phyloP scores from a whole-genome alignment of 1,284 basidiomycete genomes.

The Phlebopus sp. region DNA sequence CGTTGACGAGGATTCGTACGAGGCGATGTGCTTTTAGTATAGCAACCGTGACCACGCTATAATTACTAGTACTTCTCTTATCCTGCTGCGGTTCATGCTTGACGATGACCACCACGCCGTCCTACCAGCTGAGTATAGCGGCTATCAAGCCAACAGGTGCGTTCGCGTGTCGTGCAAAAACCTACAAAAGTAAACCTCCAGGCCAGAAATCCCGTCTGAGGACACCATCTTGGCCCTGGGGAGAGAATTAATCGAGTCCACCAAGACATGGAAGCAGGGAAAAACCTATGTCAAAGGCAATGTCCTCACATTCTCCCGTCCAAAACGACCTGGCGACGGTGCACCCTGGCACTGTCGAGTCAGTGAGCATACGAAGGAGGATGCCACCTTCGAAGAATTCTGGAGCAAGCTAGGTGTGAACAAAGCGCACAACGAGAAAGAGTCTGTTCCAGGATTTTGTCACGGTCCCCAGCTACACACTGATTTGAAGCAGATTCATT shows the following conservation, averaged over 20 bases:
- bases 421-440: slow-evolving; percentile 65
- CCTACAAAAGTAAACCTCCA: not conserved
- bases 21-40: slow-evolving; percentile 8
- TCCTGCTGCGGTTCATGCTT: not conserved
- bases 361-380: slow-evolving; percentile 61
- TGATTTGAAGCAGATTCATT: slow-evolving; percentile 49
- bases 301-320: slow-evolving; percentile 53
- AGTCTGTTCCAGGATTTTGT: slow-evolving; percentile 38
- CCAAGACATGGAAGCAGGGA: slow-evolving; percentile 60
- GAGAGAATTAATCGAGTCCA: slow-evolving; percentile 52
- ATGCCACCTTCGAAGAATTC: slow-evolving; percentile 67
- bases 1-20: not conserved
- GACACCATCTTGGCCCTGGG: slow-evolving; percentile 53
- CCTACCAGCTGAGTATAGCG: slow-evolving; percentile 41
- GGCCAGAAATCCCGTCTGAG: slow-evolving; percentile 57
- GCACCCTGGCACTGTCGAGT: slow-evolving; percentile 65
- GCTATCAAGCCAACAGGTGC: slow-evolving; percentile 44
- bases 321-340: slow-evolving; percentile 51
- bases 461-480: slow-evolving; percentile 1
- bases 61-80: slow-evolving; percentile 14
- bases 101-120: slow-evolving; percentile 26
- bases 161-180: slow-evolving; percentile 6
- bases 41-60: slow-evolving; percentile 18
- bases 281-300: slow-evolving; percentile 53
- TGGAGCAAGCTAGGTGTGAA: slow-evolving; percentile 65